Conservation (phyloP, 2,329 filamentous ascomycete genomes). For the Trichoderma hamatum region DNA sequence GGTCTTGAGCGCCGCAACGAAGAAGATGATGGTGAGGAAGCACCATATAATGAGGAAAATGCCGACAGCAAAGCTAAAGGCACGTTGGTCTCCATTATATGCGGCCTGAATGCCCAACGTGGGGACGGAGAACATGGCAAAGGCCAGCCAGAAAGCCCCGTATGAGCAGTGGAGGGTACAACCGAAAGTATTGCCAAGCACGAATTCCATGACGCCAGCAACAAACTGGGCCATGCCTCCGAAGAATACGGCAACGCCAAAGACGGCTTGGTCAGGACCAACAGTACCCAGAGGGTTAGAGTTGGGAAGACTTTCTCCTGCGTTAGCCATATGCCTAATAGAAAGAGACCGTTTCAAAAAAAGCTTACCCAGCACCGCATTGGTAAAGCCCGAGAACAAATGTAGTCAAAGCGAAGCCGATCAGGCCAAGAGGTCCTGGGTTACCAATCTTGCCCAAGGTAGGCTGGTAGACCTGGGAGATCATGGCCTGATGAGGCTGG, state of each 20-base stretch:
- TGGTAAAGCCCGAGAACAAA: conserved; percentile 59
- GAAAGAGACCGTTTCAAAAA: neutral
- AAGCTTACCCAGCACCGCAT: conserved; percentile 51
- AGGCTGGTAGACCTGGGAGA: conserved; percentile 42
- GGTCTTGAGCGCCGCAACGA: conserved; percentile 59
- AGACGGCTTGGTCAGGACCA: conserved; percentile 43
- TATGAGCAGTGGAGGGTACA: conserved; percentile 64
- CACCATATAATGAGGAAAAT: conserved; percentile 64
- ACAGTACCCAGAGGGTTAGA: conserved; percentile 40
- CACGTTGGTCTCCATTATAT: conserved; percentile 45
- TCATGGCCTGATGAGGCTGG: conserved; percentile 40
- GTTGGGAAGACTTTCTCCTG: conserved; percentile 37
- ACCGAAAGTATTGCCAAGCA: conserved; percentile 64
- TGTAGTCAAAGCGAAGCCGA: conserved; percentile 67
- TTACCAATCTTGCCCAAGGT: conserved; percentile 55
- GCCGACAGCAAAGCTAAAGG: conserved; percentile 55
- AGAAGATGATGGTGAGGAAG: conserved; percentile 59
- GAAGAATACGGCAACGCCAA: conserved; percentile 50
- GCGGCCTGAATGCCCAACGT: conserved; percentile 54
- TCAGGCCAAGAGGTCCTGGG: conserved; percentile 62
- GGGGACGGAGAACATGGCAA: conserved; percentile 58
- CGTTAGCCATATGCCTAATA: neutral
- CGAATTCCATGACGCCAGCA: conserved; percentile 61
- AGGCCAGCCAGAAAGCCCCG: conserved; percentile 64
- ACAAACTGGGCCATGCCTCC: conserved; percentile 70